phyloP scores from a whole-genome alignment of 768 basidiomycete genomes.

The Amanita muscaria region DNA sequence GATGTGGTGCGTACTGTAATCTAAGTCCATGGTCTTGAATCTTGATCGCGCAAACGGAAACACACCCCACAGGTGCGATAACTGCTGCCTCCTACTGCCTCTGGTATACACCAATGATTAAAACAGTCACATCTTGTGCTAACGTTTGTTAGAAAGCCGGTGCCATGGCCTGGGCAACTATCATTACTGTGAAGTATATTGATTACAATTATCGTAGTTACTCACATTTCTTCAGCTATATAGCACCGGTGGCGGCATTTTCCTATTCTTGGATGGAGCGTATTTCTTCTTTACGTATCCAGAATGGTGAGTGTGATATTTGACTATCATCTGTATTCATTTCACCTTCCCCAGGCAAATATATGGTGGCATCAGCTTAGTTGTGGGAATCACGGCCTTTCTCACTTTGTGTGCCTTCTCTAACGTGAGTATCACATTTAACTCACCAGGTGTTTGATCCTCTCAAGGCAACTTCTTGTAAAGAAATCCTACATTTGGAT shows the following conservation, averaged over 20 bases:
- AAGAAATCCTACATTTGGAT: slow-evolving; percentile 67
- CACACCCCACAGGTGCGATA: slow-evolving; percentile 59
- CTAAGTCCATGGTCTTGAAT: slow-evolving; percentile 9
- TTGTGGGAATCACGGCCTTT: slow-evolving; percentile 39
- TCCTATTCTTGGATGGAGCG: slow-evolving; percentile 52
- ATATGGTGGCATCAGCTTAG: slow-evolving; percentile 58
- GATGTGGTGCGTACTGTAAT: slow-evolving; percentile 21
- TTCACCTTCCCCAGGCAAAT: slow-evolving; percentile 8
- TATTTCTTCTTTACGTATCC: slow-evolving; percentile 57
- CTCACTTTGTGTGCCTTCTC: slow-evolving; percentile 52
- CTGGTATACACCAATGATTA: slow-evolving; percentile 39
- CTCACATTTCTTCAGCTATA: slow-evolving; percentile 37
- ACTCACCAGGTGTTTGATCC: slow-evolving; percentile 7
- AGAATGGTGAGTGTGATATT: slow-evolving; percentile 43
- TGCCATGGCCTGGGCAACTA: slow-evolving; percentile 60
- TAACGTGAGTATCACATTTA: slow-evolving; percentile 38
- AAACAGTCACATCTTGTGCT: slow-evolving; percentile 13
- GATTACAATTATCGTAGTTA: slow-evolving; percentile 5
- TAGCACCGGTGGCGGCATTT: slow-evolving; percentile 56
- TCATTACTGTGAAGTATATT: slow-evolving; percentile 44
- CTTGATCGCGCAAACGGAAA: no score
- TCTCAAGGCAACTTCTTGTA: slow-evolving; percentile 12
- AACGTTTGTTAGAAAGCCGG: slow-evolving; percentile 48
- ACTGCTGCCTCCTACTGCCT: slow-evolving; percentile 66
- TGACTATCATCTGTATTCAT: slow-evolving; percentile 8